Percentiles rank a stretch among this genome's conserved stretches.
These are phyloP conservation scores for Candida vartiovaarae DNA, from an alignment of 805 yeast genomes.

Conservation along the genomic window DNA sequence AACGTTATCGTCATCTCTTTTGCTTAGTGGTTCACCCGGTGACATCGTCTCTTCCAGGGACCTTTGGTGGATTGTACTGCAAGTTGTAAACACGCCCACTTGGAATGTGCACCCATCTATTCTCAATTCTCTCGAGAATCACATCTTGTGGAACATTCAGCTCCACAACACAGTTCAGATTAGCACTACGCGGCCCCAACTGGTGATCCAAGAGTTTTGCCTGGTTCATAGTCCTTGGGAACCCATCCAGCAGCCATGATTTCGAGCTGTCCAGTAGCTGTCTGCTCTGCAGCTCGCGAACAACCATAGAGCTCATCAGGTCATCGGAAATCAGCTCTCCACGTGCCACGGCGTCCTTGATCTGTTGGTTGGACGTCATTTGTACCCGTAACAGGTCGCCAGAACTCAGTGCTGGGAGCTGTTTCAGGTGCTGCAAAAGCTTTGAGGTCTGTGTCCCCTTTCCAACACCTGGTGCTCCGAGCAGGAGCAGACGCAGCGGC, in stretches of 20 bases:
- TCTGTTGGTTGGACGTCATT: slow-evolving; percentile 47
- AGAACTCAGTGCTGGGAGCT: slow-evolving; percentile 56
- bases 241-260: slow-evolving; percentile 84
- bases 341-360: slow-evolving; percentile 44
- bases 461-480: slow-evolving; percentile 96
- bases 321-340: slow-evolving; percentile 75
- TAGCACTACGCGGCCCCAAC: slow-evolving; percentile 29
- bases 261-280: slow-evolving; percentile 37
- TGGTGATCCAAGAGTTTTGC: slow-evolving; percentile 51
- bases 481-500: slow-evolving; percentile 59
- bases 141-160: slow-evolving; percentile 81
- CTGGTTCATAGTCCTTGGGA: slow-evolving; percentile 76
- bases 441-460: slow-evolving; percentile 83
- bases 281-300: slow-evolving; percentile 35
- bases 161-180: slow-evolving; percentile 74
- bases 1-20: slow-evolving; percentile 78
- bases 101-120: slow-evolving; percentile 75
- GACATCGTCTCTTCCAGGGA: slow-evolving; percentile 73
- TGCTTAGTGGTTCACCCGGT: slow-evolving; percentile 85
- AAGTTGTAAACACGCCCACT: slow-evolving; percentile 85
- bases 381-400: slow-evolving; percentile 79
- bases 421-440: slow-evolving; percentile 42
- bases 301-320: slow-evolving; percentile 54
- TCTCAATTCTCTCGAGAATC: slow-evolving; percentile 73
- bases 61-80: slow-evolving; percentile 84